Evolutionary conservation across 257 asterid genomes (phyloP).

Genomic region (Anisodus acutangulus): DNA sequence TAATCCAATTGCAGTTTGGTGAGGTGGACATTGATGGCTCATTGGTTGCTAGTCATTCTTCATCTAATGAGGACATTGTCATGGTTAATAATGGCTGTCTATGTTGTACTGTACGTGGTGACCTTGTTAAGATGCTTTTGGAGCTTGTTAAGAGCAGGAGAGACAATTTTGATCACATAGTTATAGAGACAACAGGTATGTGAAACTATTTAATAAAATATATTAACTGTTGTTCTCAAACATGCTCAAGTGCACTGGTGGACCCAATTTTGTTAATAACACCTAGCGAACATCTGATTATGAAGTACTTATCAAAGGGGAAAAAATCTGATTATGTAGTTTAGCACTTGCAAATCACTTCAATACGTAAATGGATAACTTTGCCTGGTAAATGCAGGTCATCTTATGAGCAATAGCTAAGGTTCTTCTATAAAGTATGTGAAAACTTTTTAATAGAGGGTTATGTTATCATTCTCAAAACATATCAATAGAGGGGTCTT

Average conservation of each 20-base stretch:
- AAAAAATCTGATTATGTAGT: background rate
- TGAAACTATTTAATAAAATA: conserved; percentile 11
- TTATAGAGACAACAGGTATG: conserved; percentile 94
- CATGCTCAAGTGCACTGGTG: background rate
- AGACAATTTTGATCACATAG: conserved; percentile 87
- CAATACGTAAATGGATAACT: background rate
- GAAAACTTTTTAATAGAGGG: conserved; percentile 7
- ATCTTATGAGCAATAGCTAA: conserved; percentile 11
- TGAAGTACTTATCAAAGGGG: background rate
- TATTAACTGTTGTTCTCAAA: background rate
- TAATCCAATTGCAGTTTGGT: conserved; percentile 73
- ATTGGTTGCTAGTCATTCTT: conserved; percentile 89
- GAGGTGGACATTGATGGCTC: conserved; percentile 98
- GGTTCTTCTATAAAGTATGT: background rate
- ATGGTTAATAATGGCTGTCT: conserved; percentile 98
- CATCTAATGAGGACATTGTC: conserved; percentile 85
- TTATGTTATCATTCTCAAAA: background rate
- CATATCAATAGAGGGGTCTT: background rate
- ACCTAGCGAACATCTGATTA: background rate
- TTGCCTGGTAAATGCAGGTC: background rate
- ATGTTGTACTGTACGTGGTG: conserved; percentile 96
- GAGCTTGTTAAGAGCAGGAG: conserved; percentile 82
- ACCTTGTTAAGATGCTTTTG: conserved; percentile 93
- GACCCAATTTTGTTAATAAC: background rate
- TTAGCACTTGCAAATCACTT: conserved; percentile 15